phyloP scores from a whole-genome alignment of 2,329 filamentous ascomycete species.

The Colletotrichum tamarilloi region DNA sequence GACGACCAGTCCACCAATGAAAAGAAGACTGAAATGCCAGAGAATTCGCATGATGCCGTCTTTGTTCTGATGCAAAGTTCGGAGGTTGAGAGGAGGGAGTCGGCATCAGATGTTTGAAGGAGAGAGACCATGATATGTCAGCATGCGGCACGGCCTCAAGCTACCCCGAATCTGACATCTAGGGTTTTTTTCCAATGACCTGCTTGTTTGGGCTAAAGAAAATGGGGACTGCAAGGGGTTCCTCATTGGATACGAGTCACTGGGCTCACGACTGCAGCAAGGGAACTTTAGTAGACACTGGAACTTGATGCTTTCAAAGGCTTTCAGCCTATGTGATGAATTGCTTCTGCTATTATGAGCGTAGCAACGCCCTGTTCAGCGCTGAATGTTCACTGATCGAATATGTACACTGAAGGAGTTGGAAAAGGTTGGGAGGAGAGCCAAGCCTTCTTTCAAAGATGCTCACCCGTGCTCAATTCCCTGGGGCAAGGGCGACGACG shows the following conservation, averaged over 20 bases:
- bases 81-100: not conserved
- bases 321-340: not conserved
- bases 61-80: too few relatives aligned
- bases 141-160: not conserved
- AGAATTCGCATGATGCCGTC: not conserved
- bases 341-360: not conserved
- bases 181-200: not conserved
- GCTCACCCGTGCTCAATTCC: not conserved
- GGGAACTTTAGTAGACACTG: not conserved
- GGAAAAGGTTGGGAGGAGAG: not conserved
- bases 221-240: not conserved
- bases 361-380: not conserved
- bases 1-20: not conserved
- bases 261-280: not conserved
- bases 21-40: not conserved
- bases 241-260: not conserved
- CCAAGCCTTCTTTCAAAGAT: not conserved
- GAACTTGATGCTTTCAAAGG: not conserved
- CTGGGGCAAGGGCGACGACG: not conserved
- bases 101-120: not conserved
- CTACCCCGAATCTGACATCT: not conserved
- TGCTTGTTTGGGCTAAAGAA: not conserved
- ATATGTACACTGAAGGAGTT: not conserved
- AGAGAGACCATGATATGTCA: not conserved
- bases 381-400: not conserved